Conservation (phyloP, 345 rosid genomes). For the Salix exigua region DNA sequence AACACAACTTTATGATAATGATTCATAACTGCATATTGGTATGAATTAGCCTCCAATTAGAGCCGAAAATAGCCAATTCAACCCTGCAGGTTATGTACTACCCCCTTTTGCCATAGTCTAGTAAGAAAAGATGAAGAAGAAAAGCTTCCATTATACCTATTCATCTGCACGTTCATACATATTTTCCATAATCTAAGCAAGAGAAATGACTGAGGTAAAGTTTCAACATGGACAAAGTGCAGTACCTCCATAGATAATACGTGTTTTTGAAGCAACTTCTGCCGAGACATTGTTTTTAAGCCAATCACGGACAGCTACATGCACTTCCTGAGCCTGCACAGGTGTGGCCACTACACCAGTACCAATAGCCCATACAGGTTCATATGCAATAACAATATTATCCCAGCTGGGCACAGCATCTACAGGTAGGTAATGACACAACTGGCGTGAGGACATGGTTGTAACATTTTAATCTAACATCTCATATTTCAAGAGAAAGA, state of each 20-base stretch:
- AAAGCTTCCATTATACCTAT: neutral
- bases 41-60: neutral
- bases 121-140: neutral
- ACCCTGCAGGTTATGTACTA: neutral
- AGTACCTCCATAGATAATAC: constrained; percentile 94
- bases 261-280: constrained; percentile 86
- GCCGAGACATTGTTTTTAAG: constrained; percentile 82
- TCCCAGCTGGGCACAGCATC: constrained; percentile 95
- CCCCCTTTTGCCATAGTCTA: neutral
- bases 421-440: constrained; percentile 21
- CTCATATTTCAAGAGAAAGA: neutral
- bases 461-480: neutral
- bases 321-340: constrained; percentile 93
- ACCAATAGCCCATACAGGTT: constrained; percentile 99
- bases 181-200: neutral
- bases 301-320: constrained; percentile 85
- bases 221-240: neutral
- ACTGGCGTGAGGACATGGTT: neutral
- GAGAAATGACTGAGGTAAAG: neutral
- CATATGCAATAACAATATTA: constrained; percentile 82
- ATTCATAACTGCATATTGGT: neutral
- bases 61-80: neutral
- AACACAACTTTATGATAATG: neutral
- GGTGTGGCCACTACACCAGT: constrained; percentile 98
- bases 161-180: neutral